Evolutionary conservation across 306 rosid genomes (phyloP).

Genomic region (Amphicarpaea edgeworthii): DNA sequence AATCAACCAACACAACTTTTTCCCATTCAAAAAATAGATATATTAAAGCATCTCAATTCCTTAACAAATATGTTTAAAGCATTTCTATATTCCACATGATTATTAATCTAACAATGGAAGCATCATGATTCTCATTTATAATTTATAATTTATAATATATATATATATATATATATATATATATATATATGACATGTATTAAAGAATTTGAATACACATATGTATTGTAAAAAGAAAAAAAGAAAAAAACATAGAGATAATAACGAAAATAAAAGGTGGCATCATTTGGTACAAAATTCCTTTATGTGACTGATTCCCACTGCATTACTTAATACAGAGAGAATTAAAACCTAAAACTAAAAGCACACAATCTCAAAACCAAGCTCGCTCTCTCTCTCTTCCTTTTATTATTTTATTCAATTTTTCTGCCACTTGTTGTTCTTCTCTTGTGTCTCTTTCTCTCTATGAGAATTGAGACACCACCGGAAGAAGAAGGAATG

Average conservation of each 20-base stretch:
- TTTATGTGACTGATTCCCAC: slow-evolving; percentile 56
- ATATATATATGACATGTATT: too few relatives aligned
- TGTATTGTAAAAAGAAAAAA: not conserved
- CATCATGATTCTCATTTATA: too few relatives aligned
- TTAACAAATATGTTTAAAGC: too few relatives aligned
- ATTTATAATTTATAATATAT: too few relatives aligned
- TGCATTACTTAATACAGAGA: slow-evolving; percentile 44
- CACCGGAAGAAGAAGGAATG: slow-evolving; percentile 50
- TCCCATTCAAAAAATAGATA: not conserved
- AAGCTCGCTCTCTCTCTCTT: slow-evolving; percentile 7
- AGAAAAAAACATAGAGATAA: not conserved
- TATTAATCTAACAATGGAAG: too few relatives aligned
- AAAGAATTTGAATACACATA: too few relatives aligned
- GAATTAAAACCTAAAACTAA: slow-evolving; percentile 2
- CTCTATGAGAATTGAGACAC: slow-evolving; percentile 53
- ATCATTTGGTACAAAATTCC: slow-evolving; percentile 37
- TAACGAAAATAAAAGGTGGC: slow-evolving; percentile 27
- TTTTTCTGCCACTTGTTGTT: too few relatives aligned
- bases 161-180: too few relatives aligned
- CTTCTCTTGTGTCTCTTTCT: slow-evolving; percentile 24
- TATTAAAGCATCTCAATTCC: too few relatives aligned
- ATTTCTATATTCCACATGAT: too few relatives aligned
- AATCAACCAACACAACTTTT: not conserved
- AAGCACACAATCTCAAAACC: not conserved
- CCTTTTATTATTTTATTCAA: not conserved